Evolutionary conservation across 1,284 basidiomycete species (phyloP), one percentile per base, ranked within the genome.

Genomic region (Leccinum pachyderme): DNA sequence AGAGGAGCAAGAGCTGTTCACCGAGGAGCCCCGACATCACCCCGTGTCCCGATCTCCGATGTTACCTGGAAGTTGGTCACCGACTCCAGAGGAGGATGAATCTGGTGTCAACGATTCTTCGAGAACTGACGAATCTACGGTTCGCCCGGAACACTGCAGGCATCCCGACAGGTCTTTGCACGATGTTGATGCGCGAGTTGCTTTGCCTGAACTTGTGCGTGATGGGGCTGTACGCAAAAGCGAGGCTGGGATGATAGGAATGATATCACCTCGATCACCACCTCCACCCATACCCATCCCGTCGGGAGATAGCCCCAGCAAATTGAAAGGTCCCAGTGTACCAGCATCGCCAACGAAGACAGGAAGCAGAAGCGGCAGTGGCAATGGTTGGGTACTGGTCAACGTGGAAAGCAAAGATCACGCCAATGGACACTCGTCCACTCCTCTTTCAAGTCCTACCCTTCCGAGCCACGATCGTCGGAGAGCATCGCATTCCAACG

Each of bases 321-420:
- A 57, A 49, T 53, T 59, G 12, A 72, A 52, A 53, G 52, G 63
- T 45, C 54, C 48, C 46, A 63, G 63, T 31, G 58, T 59, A 25
- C 69, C 72, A 1, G 59, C 64, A 15, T 73, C 72, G 29, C 72
- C 68, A 37, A 70, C 69, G 45, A 70, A 70, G 55, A 60, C 73
- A 52, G 63, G 72, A 47, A 73, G 72, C 51, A 61, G 72, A 43
- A 72, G 63, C 49, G 71, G 70, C 35, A 73, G 69, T 39, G 69
- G 72, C 15, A 80, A 70, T 33, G 80, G 84, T 52, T 87, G 84
- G 84, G 85, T 87, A 5, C 68, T 87, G 47, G 80, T 87, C 44
- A 85, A 86, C 57, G 77, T 87, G 28, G 83, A 84, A 57, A 75
- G 76, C 45, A 67, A 72, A 58, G 70, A 72, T 49, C 70, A 71